phyloP scores from a whole-genome alignment of 768 basidiomycete genomes.

The Tylopilus rubrobrunneus region DNA sequence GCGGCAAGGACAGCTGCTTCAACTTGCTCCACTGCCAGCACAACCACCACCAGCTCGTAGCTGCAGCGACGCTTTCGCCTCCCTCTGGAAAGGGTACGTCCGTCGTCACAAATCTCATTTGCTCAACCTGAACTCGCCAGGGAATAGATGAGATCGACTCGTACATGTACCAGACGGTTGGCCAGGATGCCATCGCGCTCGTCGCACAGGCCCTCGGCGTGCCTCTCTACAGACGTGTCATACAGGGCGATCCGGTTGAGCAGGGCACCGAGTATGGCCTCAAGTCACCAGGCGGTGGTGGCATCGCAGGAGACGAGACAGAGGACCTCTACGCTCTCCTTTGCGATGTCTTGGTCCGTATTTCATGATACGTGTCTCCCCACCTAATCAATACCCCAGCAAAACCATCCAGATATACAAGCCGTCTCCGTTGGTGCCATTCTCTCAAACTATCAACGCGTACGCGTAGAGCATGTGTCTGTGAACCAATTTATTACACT shows the following conservation, averaged over 20 bases:
- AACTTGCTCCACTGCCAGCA: slow-evolving; percentile 85
- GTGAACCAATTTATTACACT: slow-evolving; percentile 19
- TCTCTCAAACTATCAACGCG: slow-evolving; percentile 94
- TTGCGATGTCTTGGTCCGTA: slow-evolving; percentile 66
- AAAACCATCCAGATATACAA: slow-evolving; percentile 71
- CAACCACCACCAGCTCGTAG: slow-evolving; percentile 84
- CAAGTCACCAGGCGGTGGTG: slow-evolving; percentile 45
- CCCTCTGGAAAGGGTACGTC: slow-evolving; percentile 73
- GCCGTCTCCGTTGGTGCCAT: slow-evolving; percentile 96
- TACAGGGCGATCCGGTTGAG: slow-evolving; percentile 76
- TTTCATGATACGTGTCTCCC: not conserved
- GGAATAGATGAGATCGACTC: slow-evolving; percentile 94
- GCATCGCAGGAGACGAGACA: slow-evolving; percentile 85
- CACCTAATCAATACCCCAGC: slow-evolving; percentile 36
- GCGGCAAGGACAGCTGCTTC: slow-evolving; percentile 97
- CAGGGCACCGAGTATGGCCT: slow-evolving; percentile 85
- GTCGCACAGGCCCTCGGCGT: slow-evolving; percentile 83
- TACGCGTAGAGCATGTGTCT: slow-evolving; percentile 97
- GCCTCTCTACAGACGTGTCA: slow-evolving; percentile 80
- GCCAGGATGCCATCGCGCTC: slow-evolving; percentile 86
- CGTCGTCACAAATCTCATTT: not conserved
- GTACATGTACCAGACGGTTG: slow-evolving; percentile 98
- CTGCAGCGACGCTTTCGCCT: slow-evolving; percentile 86
- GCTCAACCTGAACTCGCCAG: slow-evolving; percentile 3
- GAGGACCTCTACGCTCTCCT: slow-evolving; percentile 85